A percentile compares a stretch with the other conserved stretches of the same genome.
Evolutionary conservation across 495 filamentous ascomycete genomes (phyloP).

Genomic region (Hypoxylon trugodes): DNA sequence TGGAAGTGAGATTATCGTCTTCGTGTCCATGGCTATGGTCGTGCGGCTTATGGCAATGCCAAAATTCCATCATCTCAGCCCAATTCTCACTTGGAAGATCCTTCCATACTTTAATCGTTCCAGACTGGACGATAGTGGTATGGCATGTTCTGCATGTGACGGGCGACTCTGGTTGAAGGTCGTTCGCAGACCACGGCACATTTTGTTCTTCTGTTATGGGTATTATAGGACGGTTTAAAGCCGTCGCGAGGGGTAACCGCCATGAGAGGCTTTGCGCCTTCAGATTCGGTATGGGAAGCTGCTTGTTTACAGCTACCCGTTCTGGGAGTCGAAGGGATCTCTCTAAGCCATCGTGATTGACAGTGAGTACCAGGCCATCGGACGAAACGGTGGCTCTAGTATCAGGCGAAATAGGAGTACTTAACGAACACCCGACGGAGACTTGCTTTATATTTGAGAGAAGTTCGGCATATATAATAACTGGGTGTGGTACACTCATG

Average conservation of each 20-base stretch:
- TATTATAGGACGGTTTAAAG: background rate
- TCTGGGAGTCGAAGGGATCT: slow-evolving; percentile 73
- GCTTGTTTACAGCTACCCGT: slow-evolving; percentile 52
- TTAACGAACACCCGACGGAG: slow-evolving; percentile 74
- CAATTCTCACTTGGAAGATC: slow-evolving; percentile 95
- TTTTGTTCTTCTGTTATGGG: slow-evolving; percentile 38
- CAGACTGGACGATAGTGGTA: slow-evolving; percentile 51
- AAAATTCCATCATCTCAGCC: slow-evolving; percentile 99
- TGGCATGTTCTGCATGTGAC: slow-evolving; percentile 73
- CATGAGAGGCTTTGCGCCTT: slow-evolving; percentile 66
- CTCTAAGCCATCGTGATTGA: slow-evolving; percentile 62
- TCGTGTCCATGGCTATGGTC: slow-evolving; percentile 46
- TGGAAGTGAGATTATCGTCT: slow-evolving; percentile 58
- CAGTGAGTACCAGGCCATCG: slow-evolving; percentile 59
- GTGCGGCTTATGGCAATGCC: slow-evolving; percentile 96
- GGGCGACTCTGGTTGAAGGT: slow-evolving; percentile 61
- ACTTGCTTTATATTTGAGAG: slow-evolving; percentile 87
- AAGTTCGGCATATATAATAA: slow-evolving; percentile 83
- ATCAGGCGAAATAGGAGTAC: slow-evolving; percentile 53
- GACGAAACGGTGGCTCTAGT: slow-evolving; percentile 61
- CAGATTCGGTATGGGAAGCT: slow-evolving; percentile 46
- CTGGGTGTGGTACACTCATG: slow-evolving; percentile 41
- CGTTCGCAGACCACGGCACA: slow-evolving; percentile 76
- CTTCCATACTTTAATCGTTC: slow-evolving; percentile 74
- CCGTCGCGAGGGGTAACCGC: slow-evolving; percentile 66